Evolutionary conservation across 2,329 filamentous ascomycete genomes (phyloP), one percentile per base, ranked within the genome.

Genomic region (Rhinocladiella similis): DNA sequence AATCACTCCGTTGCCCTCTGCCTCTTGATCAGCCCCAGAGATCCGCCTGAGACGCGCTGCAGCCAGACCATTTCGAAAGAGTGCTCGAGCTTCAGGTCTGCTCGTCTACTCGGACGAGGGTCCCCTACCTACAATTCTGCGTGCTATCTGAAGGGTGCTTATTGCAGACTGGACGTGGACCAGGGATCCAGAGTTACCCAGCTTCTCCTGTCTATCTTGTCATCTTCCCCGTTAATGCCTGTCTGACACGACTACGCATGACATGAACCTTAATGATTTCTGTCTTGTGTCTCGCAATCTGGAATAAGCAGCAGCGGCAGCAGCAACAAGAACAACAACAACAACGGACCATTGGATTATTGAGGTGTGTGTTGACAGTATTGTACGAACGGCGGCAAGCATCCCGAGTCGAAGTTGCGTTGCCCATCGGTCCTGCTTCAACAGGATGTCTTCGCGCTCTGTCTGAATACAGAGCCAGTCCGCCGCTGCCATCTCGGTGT

Each of bases 141-240:
- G 25, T 27, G 20, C 43, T 41, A 29, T 46, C 20, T 27, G 43
- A n/a, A 25, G 4, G 13, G 43, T 36, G 19, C 9, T n/a, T 49
- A n/a, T 16, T 5, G 18, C 14, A 19, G 43, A 43, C 54, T 52
- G 53, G 54, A 43, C 43, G 43, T 25, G 41, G 43, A 20, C 22
- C 50, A 27, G 7, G 14, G 20, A 46, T 18, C 25, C n/a, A 43
- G 10, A 41, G 39, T 53, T 39, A 36, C 25, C 50, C 36, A 45
- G 46, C 45, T 35, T 57, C 57, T 51, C 54, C 57, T 59, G 57
- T 57, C 50, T 42, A 54, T 60, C 57, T 27, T 48, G 50, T 54
- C 49, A 51, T 48, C 48, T 41, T 45, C 47, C 22, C 27, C 38
- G 18, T 38, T 47, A 27, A 47, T 29, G 19, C 27, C 35, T 47